Evolutionary conservation across 31 red algal genomes (phyloP).

Genomic region (Odonthalia washingtoniensis): DNA sequence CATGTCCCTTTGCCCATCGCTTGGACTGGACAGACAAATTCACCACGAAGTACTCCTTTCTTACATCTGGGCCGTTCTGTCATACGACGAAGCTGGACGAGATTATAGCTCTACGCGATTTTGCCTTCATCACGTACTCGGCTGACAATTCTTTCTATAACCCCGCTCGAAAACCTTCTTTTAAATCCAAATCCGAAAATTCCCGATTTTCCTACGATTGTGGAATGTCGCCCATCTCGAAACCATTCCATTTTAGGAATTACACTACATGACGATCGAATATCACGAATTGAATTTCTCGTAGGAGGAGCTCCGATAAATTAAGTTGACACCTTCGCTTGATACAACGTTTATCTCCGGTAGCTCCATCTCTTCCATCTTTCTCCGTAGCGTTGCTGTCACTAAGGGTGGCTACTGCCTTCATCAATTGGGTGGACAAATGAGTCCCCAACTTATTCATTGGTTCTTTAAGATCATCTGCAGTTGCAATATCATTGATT

Average conservation of each 20-base stretch:
- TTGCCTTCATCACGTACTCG: neutral
- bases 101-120: neutral
- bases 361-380: neutral
- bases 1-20: constrained; percentile 33
- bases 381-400: constrained; percentile 35
- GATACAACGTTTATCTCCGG: neutral
- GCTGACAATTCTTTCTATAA: constrained; percentile 26
- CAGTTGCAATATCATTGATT: neutral
- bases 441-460: no score
- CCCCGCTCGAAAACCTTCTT: neutral
- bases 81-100: no score
- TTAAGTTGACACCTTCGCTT: constrained; percentile 6
- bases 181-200: no score
- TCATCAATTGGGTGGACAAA: constrained; percentile 25
- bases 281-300: constrained; percentile 22
- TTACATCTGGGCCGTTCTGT: neutral
- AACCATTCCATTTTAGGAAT: neutral
- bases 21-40: constrained; percentile 46
- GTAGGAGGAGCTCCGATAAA: neutral
- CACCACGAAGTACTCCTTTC: constrained; percentile 36
- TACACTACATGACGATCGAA: neutral
- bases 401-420: constrained; percentile 47
- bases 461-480: constrained; percentile 16
- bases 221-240: neutral
- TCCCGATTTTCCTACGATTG: neutral